These are phyloP conservation scores for Cercospora citrullina DNA, from an alignment of 2,329 filamentous ascomycete genomes.

Conservation along the genomic window DNA sequence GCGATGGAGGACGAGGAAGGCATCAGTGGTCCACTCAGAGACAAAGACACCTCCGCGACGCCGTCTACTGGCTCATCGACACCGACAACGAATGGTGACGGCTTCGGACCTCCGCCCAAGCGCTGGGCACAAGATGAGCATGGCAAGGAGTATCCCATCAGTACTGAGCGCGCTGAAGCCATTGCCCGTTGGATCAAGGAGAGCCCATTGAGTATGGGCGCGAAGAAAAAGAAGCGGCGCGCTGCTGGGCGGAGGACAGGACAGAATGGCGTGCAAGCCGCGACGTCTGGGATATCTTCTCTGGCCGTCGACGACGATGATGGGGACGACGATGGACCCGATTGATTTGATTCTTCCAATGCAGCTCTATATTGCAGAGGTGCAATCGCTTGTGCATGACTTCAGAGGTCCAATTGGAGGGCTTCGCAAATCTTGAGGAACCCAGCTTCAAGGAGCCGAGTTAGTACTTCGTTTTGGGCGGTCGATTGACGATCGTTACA, in stretches of 20 bases:
- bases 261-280: conserved; percentile 22
- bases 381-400: background rate
- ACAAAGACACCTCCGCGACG: conserved; percentile 26
- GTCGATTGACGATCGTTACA: background rate
- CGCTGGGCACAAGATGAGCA: conserved; percentile 66
- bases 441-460: background rate
- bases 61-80: conserved; percentile 11
- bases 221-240: conserved; percentile 40
- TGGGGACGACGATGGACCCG: conserved; percentile 30
- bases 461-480: background rate
- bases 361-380: background rate
- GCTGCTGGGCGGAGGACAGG: conserved; percentile 36
- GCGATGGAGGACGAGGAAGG: conserved; percentile 58
- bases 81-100: conserved; percentile 13
- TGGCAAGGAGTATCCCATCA: conserved; percentile 67
- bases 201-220: conserved; percentile 45
- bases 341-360: conserved; percentile 16
- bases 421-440: background rate
- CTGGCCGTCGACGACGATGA: conserved; percentile 21
- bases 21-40: conserved; percentile 38
- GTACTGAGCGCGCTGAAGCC: conserved; percentile 67
- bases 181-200: conserved; percentile 68
- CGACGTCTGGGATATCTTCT: conserved; percentile 21
- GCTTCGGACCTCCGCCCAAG: conserved; percentile 44
- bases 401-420: background rate